Evolutionary conservation across 371 early-diverging fungal genomes (phyloP), one percentile per base, ranked within the genome.

Genomic region (Mucor mucedo): DNA sequence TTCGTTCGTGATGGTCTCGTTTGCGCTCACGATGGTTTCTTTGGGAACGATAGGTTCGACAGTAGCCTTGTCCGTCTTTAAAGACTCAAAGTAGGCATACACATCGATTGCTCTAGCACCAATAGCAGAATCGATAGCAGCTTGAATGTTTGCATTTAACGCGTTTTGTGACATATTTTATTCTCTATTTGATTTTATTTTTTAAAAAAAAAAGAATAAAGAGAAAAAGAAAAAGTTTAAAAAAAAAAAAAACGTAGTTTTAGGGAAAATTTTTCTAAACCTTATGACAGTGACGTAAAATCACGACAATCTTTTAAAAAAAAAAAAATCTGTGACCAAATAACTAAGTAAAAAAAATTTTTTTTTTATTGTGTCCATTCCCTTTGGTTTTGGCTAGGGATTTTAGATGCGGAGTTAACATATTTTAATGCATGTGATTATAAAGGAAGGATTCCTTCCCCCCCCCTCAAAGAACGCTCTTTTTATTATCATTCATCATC

Each of bases 41-140:
- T 35, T 4, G 40, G 8, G 42, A n/a, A 42, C 32, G n/a, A 33
- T 29, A 55, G 39, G 28, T 44, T 64, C 52, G n/a, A 45, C 29
- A 50, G 29, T 53, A 35, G 38, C 55, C 28, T 10, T 55, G 48
- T 40, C 40, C 47, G 62, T 30, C 28, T 63, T 48, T 44, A 66
- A 55, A 16, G 45, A 16, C 38, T 69, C 67, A 52, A 75, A 60
- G 35, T 70, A 63, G 29, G 63, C 62, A 41, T 68, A 63, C 7
- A 70, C 52, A 60, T 76, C 72, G 30, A 72, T 52, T 6, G 66
- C 52, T 42, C 58, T 55, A 5, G 67, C 55, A 50, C 58, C 67
- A n/a, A 76, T 66, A 21, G 60, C 76, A 52, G 65, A 62, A 21
- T 60, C 61, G 47, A 76, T 76, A 47, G 73, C 76, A 33, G 65